Percentiles rank a stretch among this genome's conserved stretches.
These are phyloP conservation scores for Cryptosporidium andersoni DNA, from an alignment of 169 alveolate species.

Conservation along the genomic window DNA sequence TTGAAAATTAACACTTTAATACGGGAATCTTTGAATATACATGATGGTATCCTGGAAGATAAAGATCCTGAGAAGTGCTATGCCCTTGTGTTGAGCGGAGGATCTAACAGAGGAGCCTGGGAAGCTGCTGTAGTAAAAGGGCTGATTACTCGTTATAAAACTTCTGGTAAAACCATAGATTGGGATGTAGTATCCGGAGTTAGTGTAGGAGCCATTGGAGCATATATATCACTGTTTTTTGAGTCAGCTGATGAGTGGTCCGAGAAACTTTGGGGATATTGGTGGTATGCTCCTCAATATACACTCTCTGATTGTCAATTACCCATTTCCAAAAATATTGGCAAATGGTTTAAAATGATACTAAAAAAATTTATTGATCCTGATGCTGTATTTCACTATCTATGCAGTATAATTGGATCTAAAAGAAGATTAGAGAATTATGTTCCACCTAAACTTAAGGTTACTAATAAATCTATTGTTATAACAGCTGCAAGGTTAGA, in stretches of 20 bases:
- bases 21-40: not conserved
- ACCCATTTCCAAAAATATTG: slow-evolving; percentile 53
- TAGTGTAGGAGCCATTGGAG: slow-evolving; percentile 70
- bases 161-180: slow-evolving; percentile 34
- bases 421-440: slow-evolving; percentile 23
- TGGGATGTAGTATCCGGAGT: slow-evolving; percentile 69
- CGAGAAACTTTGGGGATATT: slow-evolving; percentile 58
- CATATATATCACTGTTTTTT: slow-evolving; percentile 29
- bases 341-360: slow-evolving; percentile 58
- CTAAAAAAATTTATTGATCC: slow-evolving; percentile 66
- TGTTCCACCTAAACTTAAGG: slow-evolving; percentile 21
- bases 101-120: slow-evolving; percentile 72
- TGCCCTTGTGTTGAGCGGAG: slow-evolving; percentile 59
- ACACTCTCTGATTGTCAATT: slow-evolving; percentile 64
- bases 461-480: slow-evolving; percentile 22
- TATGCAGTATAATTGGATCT: slow-evolving; percentile 55
- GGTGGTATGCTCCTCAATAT: slow-evolving; percentile 67
- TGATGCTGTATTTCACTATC: slow-evolving; percentile 64
- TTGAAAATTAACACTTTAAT: slow-evolving; percentile 26
- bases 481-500: slow-evolving; percentile 67
- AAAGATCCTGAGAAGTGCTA: slow-evolving; percentile 46
- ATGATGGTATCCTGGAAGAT: slow-evolving; percentile 22
- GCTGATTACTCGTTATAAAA: slow-evolving; percentile 34
- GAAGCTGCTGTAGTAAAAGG: slow-evolving; percentile 68
- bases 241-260: slow-evolving; percentile 52